A percentile compares a stretch with the other conserved stretches of the same genome.
These are phyloP conservation scores for Sugiyamaella castrensis DNA, from an alignment of 1,139 yeast species.

Conservation along the genomic window DNA sequence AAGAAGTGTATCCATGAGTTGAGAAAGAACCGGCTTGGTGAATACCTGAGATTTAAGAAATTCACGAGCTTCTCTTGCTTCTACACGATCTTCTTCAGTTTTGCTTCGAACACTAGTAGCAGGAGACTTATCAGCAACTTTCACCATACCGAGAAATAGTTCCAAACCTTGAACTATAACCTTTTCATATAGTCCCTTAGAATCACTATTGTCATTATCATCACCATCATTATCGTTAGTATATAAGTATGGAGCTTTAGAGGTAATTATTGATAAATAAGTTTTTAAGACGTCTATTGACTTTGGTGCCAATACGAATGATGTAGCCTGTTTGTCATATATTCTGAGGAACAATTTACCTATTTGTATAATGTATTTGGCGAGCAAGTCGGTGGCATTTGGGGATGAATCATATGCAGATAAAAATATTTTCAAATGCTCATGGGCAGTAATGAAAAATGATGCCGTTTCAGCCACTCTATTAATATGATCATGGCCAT, in stretches of 20 bases:
- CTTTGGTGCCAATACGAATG: slow-evolving; percentile 66
- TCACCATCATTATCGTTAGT: slow-evolving; percentile 29
- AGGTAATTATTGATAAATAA: slow-evolving; percentile 56
- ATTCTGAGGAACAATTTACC: slow-evolving; percentile 68
- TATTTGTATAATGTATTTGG: slow-evolving; percentile 69
- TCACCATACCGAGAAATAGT: slow-evolving; percentile 62
- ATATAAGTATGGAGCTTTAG: slow-evolving; percentile 61
- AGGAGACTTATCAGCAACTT: slow-evolving; percentile 62
- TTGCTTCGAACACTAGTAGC: slow-evolving; percentile 61
- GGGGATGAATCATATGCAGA: slow-evolving; percentile 47
- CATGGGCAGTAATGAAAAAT: slow-evolving; percentile 55
- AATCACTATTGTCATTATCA: slow-evolving; percentile 46
- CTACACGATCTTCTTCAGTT: slow-evolving; percentile 54
- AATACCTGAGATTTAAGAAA: slow-evolving; percentile 55
- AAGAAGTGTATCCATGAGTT: slow-evolving; percentile 63
- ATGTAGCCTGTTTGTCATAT: slow-evolving; percentile 58
- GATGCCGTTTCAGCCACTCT: slow-evolving; percentile 56
- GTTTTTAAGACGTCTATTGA: slow-evolving; percentile 58
- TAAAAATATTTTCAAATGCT: slow-evolving; percentile 59
- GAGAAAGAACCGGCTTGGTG: slow-evolving; percentile 52
- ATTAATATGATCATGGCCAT: slow-evolving; percentile 71
- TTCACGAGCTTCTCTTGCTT: slow-evolving; percentile 55
- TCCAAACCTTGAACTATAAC: slow-evolving; percentile 68
- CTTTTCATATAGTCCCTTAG: slow-evolving; percentile 68
- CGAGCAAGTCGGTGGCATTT: slow-evolving; percentile 54